A percentile compares a stretch with the other conserved stretches of the same genome.
phyloP scores from a whole-genome alignment of 306 rosid genomes.

The Abrus pulchellus region DNA sequence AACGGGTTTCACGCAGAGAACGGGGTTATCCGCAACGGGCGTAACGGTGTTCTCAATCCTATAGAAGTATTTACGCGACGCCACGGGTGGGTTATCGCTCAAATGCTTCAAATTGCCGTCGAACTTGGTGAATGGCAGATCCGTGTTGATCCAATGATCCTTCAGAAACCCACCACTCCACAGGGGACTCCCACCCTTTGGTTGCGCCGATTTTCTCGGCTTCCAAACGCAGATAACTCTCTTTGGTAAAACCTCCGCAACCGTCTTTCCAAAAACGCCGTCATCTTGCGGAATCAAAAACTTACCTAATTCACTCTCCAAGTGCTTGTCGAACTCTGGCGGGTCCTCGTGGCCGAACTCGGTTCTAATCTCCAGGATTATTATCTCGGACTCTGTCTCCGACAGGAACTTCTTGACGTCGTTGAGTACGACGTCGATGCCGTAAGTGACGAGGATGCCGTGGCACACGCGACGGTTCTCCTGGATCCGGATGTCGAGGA shows the following conservation, averaged over 20 bases:
- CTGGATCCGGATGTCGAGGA: conserved; percentile 78
- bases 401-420: conserved; percentile 70
- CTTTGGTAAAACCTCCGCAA: conserved; percentile 72
- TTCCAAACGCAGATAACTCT: conserved; percentile 88
- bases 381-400: conserved; percentile 73
- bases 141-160: conserved; percentile 89
- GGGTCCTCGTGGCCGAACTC: conserved; percentile 90
- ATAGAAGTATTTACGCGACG: conserved; percentile 75
- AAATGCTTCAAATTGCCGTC: conserved; percentile 79
- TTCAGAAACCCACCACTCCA: conserved; percentile 76
- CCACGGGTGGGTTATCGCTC: conserved; percentile 69
- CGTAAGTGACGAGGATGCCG: conserved; percentile 76
- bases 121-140: conserved; percentile 87
- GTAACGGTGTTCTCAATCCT: conserved; percentile 97
- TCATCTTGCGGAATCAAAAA: conserved; percentile 75
- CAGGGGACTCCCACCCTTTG: conserved; percentile 67
- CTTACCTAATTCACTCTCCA: conserved; percentile 76
- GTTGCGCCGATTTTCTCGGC: conserved; percentile 75
- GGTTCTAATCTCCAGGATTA: conserved; percentile 82
- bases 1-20: conserved; percentile 83
- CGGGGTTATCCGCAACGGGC: conserved; percentile 79
- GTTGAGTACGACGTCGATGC: conserved; percentile 66
- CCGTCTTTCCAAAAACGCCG: conserved; percentile 62
- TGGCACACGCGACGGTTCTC: conserved; percentile 76
- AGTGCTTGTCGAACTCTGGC: conserved; percentile 72